A percentile compares a stretch with the other conserved stretches of the same genome.
These are phyloP conservation scores for Poa pratensis DNA, from an alignment of 176 grass and related monocot genomes.

Conservation along the genomic window DNA sequence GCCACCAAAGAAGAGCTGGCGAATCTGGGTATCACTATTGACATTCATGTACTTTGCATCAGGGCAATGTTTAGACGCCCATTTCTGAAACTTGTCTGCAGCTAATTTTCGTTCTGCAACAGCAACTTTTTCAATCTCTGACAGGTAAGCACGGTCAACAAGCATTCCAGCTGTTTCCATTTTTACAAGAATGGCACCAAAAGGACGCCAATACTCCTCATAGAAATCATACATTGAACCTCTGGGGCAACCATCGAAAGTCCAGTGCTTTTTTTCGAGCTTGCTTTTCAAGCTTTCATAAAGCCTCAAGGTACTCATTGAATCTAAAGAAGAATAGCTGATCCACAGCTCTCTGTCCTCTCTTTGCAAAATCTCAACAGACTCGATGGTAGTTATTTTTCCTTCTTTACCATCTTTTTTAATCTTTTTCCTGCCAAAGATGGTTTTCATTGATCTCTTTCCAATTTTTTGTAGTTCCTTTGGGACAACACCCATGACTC, in stretches of 20 bases:
- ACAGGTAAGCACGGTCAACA: constrained; percentile 76
- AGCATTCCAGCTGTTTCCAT: constrained; percentile 95
- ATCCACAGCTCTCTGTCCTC: constrained; percentile 80
- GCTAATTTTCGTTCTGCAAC: constrained; percentile 70
- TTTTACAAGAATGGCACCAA: constrained; percentile 78
- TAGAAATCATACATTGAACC: constrained; percentile 95
- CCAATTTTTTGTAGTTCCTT: constrained; percentile 63
- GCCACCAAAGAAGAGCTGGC: constrained; percentile 88
- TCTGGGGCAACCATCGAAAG: constrained; percentile 57
- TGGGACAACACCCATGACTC: constrained; percentile 64
- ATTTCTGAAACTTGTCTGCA: constrained; percentile 78
- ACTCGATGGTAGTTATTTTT: constrained; percentile 56
- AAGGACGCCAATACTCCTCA: constrained; percentile 88
- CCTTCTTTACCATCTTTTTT: constrained; percentile 89
- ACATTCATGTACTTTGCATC: constrained; percentile 98
- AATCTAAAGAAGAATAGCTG: constrained; percentile 91
- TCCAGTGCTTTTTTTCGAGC: constrained; percentile 65
- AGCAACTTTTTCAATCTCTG: constrained; percentile 82
- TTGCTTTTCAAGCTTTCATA: constrained; percentile 84
- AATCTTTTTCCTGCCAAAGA: constrained; percentile 93
- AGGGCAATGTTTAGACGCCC: constrained; percentile 87
- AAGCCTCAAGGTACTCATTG: constrained; percentile 78
- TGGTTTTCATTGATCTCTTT: constrained; percentile 96
- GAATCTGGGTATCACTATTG: constrained; percentile 89
- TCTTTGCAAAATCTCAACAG: constrained; percentile 82